A percentile compares a stretch with the other conserved stretches of the same genome.
phyloP scores from a whole-genome alignment of 176 grass and related monocot species.

The Chloris gayana region DNA sequence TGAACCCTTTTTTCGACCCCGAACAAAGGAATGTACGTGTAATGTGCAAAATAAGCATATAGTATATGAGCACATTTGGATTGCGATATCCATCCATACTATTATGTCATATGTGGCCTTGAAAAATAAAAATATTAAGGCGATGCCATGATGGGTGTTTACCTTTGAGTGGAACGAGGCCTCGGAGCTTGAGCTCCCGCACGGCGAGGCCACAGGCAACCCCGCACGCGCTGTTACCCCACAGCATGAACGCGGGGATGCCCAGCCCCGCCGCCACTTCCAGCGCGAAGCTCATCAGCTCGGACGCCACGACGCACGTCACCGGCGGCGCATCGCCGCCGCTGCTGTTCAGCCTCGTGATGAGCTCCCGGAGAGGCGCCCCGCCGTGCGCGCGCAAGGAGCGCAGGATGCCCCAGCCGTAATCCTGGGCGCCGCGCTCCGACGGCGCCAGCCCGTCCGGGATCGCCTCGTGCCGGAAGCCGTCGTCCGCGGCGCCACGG shows the following conservation, averaged over 20 bases:
- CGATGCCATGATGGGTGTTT: no score
- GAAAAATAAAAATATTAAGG: no score
- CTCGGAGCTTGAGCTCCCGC: not conserved
- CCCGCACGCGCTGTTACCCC: not conserved
- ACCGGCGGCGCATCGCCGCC: not conserved
- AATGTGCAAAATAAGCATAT: not conserved
- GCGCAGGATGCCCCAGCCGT: not conserved
- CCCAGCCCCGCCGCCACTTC: not conserved
- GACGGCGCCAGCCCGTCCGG: conserved; percentile 11
- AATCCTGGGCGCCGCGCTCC: not conserved
- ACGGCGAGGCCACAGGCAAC: not conserved
- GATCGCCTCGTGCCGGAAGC: conserved; percentile 1
- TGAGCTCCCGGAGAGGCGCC: not conserved
- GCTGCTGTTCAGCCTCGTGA: not conserved
- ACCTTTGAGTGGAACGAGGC: not conserved
- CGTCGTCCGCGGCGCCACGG: no score
- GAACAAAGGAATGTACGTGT: not conserved
- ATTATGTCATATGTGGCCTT: no score
- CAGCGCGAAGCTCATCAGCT: conserved; percentile 2
- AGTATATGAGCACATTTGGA: not conserved
- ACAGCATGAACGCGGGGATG: conserved; percentile 3
- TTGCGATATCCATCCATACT: not conserved
- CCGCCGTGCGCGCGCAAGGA: not conserved
- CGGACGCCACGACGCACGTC: conserved; percentile 2
- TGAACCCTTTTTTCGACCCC: not conserved